Percentiles rank a stretch among this genome's conserved stretches.
Conservation (phyloP, 2,329 filamentous ascomycete species). For the Fusarium metavorans region DNA sequence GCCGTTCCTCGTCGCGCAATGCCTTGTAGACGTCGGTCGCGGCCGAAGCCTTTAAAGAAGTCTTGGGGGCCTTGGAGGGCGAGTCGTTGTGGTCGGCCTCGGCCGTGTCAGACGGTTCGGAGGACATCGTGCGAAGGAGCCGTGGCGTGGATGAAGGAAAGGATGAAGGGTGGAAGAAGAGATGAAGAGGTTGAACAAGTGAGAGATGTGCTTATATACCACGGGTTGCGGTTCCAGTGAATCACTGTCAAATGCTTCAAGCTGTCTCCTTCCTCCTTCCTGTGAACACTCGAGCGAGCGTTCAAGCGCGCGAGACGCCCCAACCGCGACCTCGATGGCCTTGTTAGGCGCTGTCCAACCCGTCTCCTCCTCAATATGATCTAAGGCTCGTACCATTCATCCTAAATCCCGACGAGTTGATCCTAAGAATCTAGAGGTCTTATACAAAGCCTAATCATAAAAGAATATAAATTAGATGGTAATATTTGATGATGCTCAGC, state of each 20-base stretch:
- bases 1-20: background rate
- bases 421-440: background rate
- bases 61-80: background rate
- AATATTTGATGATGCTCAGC: conserved; percentile 1
- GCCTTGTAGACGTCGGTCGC: background rate
- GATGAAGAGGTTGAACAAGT: background rate
- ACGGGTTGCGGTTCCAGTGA: background rate
- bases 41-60: background rate
- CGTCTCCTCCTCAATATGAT: conserved; percentile 1
- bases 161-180: background rate
- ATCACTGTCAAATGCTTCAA: background rate
- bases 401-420: background rate
- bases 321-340: background rate
- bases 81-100: background rate
- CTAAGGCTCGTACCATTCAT: background rate
- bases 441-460: conserved; percentile 1
- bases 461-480: conserved; percentile 4
- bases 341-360: conserved; percentile 4
- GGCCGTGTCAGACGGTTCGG: background rate
- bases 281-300: background rate
- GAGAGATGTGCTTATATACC: background rate
- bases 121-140: background rate
- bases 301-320: background rate
- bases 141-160: background rate
- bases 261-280: background rate